Percentiles rank a stretch among this genome's conserved stretches.
Conservation (phyloP, 306 rosid species). For the Quercus cerris region DNA sequence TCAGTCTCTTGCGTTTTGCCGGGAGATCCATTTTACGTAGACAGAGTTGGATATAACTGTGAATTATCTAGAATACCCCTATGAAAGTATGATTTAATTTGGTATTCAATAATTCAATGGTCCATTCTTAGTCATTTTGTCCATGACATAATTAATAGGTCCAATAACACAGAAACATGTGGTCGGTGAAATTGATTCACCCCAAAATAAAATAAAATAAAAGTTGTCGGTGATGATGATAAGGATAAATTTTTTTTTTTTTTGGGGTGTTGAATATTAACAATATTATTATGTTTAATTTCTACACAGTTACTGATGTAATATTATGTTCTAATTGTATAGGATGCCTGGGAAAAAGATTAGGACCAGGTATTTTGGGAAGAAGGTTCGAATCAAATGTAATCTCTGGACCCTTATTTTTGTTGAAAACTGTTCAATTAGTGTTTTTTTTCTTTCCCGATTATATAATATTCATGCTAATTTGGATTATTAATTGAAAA, state of each 20-base stretch:
- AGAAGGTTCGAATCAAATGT: slow-evolving; percentile 67
- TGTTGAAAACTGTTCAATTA: not conserved
- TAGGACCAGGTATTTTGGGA: slow-evolving; percentile 87
- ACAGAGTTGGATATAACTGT: not conserved
- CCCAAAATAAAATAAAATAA: no score
- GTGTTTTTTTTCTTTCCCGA: not conserved
- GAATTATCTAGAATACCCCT: not conserved
- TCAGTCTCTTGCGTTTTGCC: not conserved
- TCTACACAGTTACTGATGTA: slow-evolving; percentile 18
- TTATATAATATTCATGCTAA: slow-evolving; percentile 1
- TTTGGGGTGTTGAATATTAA: no score
- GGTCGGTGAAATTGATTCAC: no score
- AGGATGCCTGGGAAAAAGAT: slow-evolving; percentile 93
- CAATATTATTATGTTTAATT: not conserved
- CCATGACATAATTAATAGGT: no score
- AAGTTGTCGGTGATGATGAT: no score
- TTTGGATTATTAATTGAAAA: slow-evolving; percentile 21
- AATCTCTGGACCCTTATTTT: slow-evolving; percentile 33
- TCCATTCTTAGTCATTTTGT: no score
- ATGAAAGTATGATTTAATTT: not conserved
- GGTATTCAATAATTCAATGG: no score
- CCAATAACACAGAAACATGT: no score
- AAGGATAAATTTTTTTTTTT: no score
- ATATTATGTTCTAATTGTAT: slow-evolving; percentile 12
- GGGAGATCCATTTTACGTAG: not conserved